Base-by-base conservation (phyloP, 257 asterid genomes). In the Striga asiatica region DNA sequence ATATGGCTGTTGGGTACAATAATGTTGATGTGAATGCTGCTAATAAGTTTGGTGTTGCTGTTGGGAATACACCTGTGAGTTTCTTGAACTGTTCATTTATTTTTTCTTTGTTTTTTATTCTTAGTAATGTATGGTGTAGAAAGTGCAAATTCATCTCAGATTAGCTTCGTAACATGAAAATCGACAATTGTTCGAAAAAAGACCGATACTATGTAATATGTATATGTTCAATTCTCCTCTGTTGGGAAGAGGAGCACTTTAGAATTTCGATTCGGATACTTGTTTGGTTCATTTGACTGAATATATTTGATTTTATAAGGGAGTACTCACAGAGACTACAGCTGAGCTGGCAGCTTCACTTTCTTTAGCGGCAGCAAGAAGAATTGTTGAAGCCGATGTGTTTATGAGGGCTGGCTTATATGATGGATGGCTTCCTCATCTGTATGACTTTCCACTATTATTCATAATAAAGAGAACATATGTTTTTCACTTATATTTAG, bases 361-460 rank as follows among this genome's bases (percentile, higher is more conserved):
- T 31, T 84, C 94, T 45, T 38, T 91, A 59, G 84, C 98, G 28
- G 96, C 96, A 53, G 86, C 94, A 2, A 75, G 98, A 70, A 81
- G 98, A 68, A 84, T 91, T 46, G 98, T 91, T 17, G 98, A 91
- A 67, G 98, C 98, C 2, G 98, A 91, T 59, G 95, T 77, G 70
- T 91, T 87, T 81, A 91, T 87, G 98, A 91, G 96, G 74, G 81
- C 74, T 11, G 98, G 98, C 14, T 71, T 77, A 72, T 91, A 91
- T 29, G 95, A 91, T 62, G 98, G 98, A 82, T 91, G 96, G 98
- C 95, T 91, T 69, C 98, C 98, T 38, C 79, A 91, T 78, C 78
- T 91, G 98, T 89, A 83, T 55, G 81, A 2, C 6, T 13, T 9
- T 61, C 29, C 6, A 50, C 37, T 3, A 1, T 45, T 54, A 52